Evolutionary conservation across 2,329 filamentous ascomycete species (phyloP).

Genomic region (Nemania diffusa): DNA sequence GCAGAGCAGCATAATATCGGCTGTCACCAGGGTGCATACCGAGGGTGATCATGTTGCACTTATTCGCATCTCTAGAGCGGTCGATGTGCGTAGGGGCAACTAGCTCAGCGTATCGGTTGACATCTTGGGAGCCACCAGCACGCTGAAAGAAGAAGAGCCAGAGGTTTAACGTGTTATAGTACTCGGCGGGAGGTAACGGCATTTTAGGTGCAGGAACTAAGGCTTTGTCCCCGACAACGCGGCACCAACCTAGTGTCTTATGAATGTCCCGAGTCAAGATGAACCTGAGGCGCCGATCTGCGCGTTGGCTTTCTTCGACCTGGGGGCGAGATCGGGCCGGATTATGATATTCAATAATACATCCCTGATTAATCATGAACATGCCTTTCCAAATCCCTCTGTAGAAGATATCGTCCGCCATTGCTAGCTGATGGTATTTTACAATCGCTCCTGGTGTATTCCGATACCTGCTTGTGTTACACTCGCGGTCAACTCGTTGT

Average conservation of each 20-base stretch:
- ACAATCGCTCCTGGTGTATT: not conserved
- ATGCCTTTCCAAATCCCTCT: not conserved
- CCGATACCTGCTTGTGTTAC: not conserved
- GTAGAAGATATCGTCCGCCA: slow-evolving; percentile 24
- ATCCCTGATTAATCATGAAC: not conserved
- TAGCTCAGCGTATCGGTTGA: slow-evolving; percentile 8
- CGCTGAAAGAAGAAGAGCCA: slow-evolving; percentile 5
- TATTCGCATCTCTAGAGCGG: not conserved
- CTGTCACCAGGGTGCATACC: not conserved
- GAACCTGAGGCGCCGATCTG: not conserved
- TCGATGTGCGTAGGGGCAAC: slow-evolving; percentile 6
- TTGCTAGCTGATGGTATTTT: slow-evolving; percentile 12
- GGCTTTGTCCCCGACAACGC: not conserved
- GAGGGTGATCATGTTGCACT: not conserved
- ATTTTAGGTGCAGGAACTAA: not conserved
- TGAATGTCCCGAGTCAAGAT: not conserved
- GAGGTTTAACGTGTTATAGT: not conserved
- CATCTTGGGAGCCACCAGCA: not conserved
- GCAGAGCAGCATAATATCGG: not conserved
- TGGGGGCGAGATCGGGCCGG: not conserved
- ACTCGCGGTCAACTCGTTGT: not conserved
- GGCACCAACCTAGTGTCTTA: not conserved
- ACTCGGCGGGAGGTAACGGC: not conserved
- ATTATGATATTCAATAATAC: slow-evolving; percentile 20
- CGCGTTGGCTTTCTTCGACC: not conserved